A percentile compares a stretch with the other conserved stretches of the same genome.
phyloP scores from a whole-genome alignment of 116 monocot genomes.

The Phalaenopsis hybrid region DNA sequence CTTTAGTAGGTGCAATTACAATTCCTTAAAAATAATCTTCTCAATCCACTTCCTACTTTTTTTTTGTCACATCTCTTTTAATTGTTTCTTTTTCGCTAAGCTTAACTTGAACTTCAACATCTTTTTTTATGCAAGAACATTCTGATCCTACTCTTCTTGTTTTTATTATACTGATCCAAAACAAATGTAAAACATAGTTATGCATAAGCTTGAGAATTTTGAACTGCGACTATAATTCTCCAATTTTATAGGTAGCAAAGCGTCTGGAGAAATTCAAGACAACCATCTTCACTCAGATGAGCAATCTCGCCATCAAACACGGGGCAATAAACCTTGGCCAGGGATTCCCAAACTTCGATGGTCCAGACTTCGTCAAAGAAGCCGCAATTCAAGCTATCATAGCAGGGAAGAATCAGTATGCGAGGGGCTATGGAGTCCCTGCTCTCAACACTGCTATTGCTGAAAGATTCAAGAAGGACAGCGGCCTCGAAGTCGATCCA shows the following conservation, averaged over 20 bases:
- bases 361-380: constrained; percentile 97
- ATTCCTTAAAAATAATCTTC: too few relatives aligned
- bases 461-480: constrained; percentile 72
- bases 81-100: too few relatives aligned
- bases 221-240: too few relatives aligned
- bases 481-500: constrained; percentile 61
- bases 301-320: constrained; percentile 79
- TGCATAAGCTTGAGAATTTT: too few relatives aligned
- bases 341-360: constrained; percentile 98
- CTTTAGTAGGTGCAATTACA: too few relatives aligned
- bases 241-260: constrained; percentile 57
- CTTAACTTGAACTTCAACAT: too few relatives aligned
- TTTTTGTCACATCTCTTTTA: too few relatives aligned
- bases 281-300: constrained; percentile 99
- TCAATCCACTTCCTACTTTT: too few relatives aligned
- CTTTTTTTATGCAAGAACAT: too few relatives aligned
- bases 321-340: constrained; percentile 96
- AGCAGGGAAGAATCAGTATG: constrained; percentile 92
- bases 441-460: constrained; percentile 75
- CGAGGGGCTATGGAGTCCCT: constrained; percentile 85
- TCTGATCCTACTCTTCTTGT: too few relatives aligned
- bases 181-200: too few relatives aligned
- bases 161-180: too few relatives aligned
- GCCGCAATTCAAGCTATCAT: constrained; percentile 86
- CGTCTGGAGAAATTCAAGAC: constrained; percentile 96